Evolutionary conservation across 2,329 filamentous ascomycete species (phyloP), one percentile per base, ranked within the genome.

Genomic region (Periconia sp.): DNA sequence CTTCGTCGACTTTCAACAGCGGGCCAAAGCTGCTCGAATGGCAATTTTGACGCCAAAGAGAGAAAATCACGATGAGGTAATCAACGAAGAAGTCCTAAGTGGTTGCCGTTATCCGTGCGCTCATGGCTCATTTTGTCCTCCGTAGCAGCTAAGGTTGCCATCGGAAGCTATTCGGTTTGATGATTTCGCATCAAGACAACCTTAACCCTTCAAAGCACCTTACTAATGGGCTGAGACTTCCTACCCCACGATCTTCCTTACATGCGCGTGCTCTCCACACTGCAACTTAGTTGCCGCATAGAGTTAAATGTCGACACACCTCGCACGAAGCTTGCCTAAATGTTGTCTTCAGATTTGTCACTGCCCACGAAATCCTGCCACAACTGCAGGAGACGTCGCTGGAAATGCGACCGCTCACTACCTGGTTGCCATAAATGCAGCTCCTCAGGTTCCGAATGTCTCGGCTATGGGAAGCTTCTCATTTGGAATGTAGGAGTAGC

Each of bases 391-490:
- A 78, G 77, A 43, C 77, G 77, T 59, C 78, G 83, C 53, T 76
- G 82, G 63, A 80, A 81, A 57, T 86, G 83, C 65, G 83, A 86
- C 66, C 75, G 78, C 46, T 84, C 82, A 23, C 69, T 78, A 36
- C 82, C 82, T 18, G 73, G 68, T 44, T 85, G 83, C 64, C 75
- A 79, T 56, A 85, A 85, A 70, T 85, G 82, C 63, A 66, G 71
- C 40, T 73, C 71, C 54, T 72, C 76, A 29, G 80, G 80, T 19
- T 73, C 80, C 61, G 73, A 80, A 54, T 86, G 83, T 69, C 77
- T 83, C 48, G 83, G 83, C 26, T 85, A 85, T 64, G 81, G 79
- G 47, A 78, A 78, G 57, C 66, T 84, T 33, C 79, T 84, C 52
- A 75, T 82, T 44, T 86, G 82, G 82, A 79, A 81, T 40, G 71